Base-by-base conservation (phyloP, 2,329 filamentous ascomycete species). In the Ceratocystiopsis minuta region DNA sequence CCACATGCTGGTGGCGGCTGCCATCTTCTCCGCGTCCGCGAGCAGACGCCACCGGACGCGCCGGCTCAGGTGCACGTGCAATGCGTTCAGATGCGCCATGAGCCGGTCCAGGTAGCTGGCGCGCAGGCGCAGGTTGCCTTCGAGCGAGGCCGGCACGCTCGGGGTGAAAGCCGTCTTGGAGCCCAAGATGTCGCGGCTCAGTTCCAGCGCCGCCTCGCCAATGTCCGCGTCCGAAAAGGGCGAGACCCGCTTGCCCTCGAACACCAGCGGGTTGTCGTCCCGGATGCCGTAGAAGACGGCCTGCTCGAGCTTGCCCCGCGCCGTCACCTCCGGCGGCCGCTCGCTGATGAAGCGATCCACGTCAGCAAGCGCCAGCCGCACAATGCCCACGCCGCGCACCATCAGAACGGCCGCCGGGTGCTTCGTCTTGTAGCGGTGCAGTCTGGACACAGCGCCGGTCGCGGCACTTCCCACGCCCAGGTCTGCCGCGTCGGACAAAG, bases 221-320 rank as follows among this genome's bases (percentile, higher is more conserved):
- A 92, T 69, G 51, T 94, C 83, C 18, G 73, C 64, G 16, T 70
- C 60, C 0, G 74, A 66, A 49, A 90, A 93, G 4, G 70, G 66
- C 38, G 78, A 64, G 42, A 77, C 75, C 34, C 72, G 66, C 48
- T 74, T 72, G 36, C 77, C 71, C 36, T 79, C 73, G 52, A 98
- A 85, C 47, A 86, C 77, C n/a, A 98, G 62, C n/a, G 88, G 81
- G 52, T 86, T 96, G 53, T 83, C 76, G 47, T 78, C 70, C 54
- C 82, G 76, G 38, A 75, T 75, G 2, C 87, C 87, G 55, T 85
- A 96, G 60, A 95, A 96, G 1, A 96, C 81, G 3, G 87, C 87
- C 60, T 98, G 87, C 54, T 95, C 85, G 35, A 98, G 69, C 59
- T 90, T 94, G 60, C 77, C 83, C 60, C 85, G 90, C 7, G 84